phyloP scores from a whole-genome alignment of 768 basidiomycete genomes.

The Rhodotorula paludigena region DNA sequence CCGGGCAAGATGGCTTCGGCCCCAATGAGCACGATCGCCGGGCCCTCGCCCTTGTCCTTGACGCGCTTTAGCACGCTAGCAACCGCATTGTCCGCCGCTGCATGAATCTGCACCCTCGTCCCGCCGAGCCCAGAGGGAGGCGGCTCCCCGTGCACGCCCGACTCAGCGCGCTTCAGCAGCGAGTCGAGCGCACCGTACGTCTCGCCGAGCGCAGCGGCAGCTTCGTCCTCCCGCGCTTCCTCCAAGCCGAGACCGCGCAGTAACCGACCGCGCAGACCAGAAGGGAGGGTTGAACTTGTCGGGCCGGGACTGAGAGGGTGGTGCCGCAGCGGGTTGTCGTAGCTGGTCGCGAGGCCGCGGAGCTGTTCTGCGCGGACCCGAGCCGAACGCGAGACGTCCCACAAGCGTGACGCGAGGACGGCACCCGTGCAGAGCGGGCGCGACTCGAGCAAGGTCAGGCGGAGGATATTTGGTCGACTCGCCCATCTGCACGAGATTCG shows the following conservation, averaged over 20 bases:
- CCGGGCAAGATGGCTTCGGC: slow-evolving; percentile 8
- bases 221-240: background rate
- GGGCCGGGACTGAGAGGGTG: slow-evolving; percentile 1
- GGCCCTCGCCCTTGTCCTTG: background rate
- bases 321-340: background rate
- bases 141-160: background rate
- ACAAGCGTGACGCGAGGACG: slow-evolving; percentile 6
- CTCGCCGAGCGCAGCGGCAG: background rate
- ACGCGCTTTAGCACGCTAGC: background rate
- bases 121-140: background rate
- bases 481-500: background rate
- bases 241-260: background rate
- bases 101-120: background rate
- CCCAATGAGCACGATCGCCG: background rate
- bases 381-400: background rate
- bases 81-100: slow-evolving; percentile 5
- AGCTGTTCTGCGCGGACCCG: background rate
- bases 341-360: slow-evolving; percentile 3
- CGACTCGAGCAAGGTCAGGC: background rate
- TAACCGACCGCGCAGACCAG: background rate
- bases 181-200: background rate
- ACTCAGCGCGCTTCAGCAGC: background rate
- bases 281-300: background rate
- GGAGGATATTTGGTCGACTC: background rate
- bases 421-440: slow-evolving; percentile 9